Base-by-base conservation (phyloP, 2,329 filamentous ascomycete genomes). In the Penicillium verrucosum region DNA sequence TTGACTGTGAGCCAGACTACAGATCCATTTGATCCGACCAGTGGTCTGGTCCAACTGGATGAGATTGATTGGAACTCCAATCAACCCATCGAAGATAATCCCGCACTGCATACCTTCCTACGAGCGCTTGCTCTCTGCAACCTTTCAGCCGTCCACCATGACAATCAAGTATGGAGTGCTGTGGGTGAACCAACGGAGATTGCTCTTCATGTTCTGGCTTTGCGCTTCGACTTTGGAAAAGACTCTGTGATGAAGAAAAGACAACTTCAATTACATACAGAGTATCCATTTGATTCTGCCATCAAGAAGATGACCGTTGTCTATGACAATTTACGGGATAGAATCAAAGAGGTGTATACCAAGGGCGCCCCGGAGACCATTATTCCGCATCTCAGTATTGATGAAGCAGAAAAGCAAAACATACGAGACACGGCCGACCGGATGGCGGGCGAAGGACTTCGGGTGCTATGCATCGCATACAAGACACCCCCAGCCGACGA, bases 281-380 rank as follows among this genome's bases (percentile, higher is more conserved):
- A 88, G 63, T 86, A 85, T 57, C 83, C 85, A 0, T 88, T 88
- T 66, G 85, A 88, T 65, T 85, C 82, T 25, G 79, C 80, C 44
- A 81, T 87, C 63, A 88, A 88, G 71, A 81, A 83, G 49, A 88
- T 88, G 85, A 84, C 84, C 29, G 84, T 87, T 25, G 78, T 87
- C 47, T 87, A 85, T 71, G 66, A 67, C 9, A 70, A 69, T 7
- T 46, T 59, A 4, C 55, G 60, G 9, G 54, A 63, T 2, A 55
- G 69, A 45, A 56, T 75, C 10, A 69, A 68, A 18, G 63, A 78
- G 30, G 74, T 84, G 5, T 86, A 83, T 67, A 83, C 82, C 45
- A 87, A 87, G 65, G 85, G 85, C 32, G 85, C 85, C 7, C 84
- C 86, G 5, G 84, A 87, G 68, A 75, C 82, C 12, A 77, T 87